Evolutionary conservation across 1,139 yeast species (phyloP).

Genomic region (Saccharomyces uvarum): DNA sequence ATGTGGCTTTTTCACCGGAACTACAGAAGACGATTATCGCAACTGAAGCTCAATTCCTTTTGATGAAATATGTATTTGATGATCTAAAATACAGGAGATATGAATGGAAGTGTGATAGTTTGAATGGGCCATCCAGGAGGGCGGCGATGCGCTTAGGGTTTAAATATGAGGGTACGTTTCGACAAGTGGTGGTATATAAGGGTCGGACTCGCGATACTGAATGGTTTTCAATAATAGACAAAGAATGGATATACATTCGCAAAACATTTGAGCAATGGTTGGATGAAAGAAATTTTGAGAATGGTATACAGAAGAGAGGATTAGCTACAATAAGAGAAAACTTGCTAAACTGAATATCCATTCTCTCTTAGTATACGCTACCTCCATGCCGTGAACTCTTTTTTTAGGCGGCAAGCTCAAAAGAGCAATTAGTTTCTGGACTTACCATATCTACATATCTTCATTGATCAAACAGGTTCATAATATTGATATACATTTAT

Average conservation of each 20-base stretch:
- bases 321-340: neutral
- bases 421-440: neutral
- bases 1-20: constrained; percentile 22
- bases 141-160: constrained; percentile 33
- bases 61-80: constrained; percentile 28
- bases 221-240: constrained; percentile 31
- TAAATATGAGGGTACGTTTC: constrained; percentile 28
- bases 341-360: neutral
- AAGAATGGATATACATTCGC: constrained; percentile 27
- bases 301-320: neutral
- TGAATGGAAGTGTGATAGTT: constrained; percentile 33
- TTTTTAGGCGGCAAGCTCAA: neutral
- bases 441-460: neutral
- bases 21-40: constrained; percentile 27
- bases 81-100: constrained; percentile 28
- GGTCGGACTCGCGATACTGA: constrained; percentile 31
- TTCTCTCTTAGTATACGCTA: neutral
- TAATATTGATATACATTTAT: no score
- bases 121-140: constrained; percentile 26
- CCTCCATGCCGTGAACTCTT: neutral
- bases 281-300: constrained; percentile 3
- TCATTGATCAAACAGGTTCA: no score
- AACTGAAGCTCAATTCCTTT: constrained; percentile 30
- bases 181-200: constrained; percentile 27
- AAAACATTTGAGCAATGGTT: constrained; percentile 26